Evolutionary conservation across 139 green algal species (phyloP), one percentile per base, ranked within the genome.

Genomic region (Picochlorum costavermella): DNA sequence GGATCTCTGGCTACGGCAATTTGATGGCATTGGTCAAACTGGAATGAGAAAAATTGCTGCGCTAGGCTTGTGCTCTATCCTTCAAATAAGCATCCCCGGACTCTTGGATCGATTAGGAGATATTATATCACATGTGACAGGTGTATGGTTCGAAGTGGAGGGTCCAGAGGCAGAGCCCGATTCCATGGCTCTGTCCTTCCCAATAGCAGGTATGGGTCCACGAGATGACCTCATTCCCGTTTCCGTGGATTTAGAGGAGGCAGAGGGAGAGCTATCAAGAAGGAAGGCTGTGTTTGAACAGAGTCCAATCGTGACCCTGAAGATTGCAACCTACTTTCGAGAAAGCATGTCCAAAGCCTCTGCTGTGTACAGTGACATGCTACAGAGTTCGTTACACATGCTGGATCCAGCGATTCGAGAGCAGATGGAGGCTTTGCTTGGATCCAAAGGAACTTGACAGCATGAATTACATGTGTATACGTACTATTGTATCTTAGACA

Each of bases 41-140:
- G 51, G 50, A 0, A 71, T 61, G 0, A 75, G 89, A 36, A 92
- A 91, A 75, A 79, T 96, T 12, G 71, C 45, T 13, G 84, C 87
- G 14, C 75, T 91, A 45, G 89, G 65, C n/a, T 76, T 96, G 33
- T 81, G 65, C 20, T 59, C 75, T 3, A 56, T 88, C 60, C 75
- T 96, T 26, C 67, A 59, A 2, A 36, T 84, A 20, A 80, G 71
- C 5, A 12, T 75, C 33, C 65, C 69, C 9, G 60, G 60, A 17
- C 20, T 86, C 20, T 53, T 84, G 43, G 57, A 75, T 13, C 46
- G 62, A n/a, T 57, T 81, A 28, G 65, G 71, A 20, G 36, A 50
- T 17, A 69, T 83, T 17, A 56, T 68, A 6, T 68, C 75, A 8
- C 48, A 69, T 61, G 57, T 81, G 37, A 84, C 79, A n/a, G 60